Base-by-base conservation (phyloP, 352 stramenopile genomes). In the Globisporangium uncinulatum region DNA sequence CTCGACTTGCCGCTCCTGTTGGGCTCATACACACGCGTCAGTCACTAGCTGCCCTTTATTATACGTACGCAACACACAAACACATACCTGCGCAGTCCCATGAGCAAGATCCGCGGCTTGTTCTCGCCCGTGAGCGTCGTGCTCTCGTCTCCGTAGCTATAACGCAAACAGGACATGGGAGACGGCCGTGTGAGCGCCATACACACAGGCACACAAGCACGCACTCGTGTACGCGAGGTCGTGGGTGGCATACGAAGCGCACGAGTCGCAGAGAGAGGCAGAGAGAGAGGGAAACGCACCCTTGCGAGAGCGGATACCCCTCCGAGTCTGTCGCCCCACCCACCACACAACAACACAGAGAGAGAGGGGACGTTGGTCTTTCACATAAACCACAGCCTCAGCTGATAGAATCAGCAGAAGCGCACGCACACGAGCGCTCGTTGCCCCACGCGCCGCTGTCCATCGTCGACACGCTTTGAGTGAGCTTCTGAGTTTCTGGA, bases 91-190 rank as follows among this genome's bases (percentile, higher is more conserved):
- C 96, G 86, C 43, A 98, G 87, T 5, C 97, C 97, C 96, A 99
- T 99, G 50, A 99, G 80, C 29, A 99, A 70, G 63, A 99, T 98
- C 21, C 95, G 85, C 11, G 97, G 96, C 62, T 92, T 93, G 70
- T 95, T 96, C 60, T 95, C 85, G 39, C 85, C 80, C 49, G 79
- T 95, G 39, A 95, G 65, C 58, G 79, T 80, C 36, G 76, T 84
- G 7, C 63, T 54, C 29, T 92, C 82, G 36, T 89, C 78, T 13
- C 73, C 80, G 56, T 92, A 92, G n/a, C 81, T 89, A 29, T 37
- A 44, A n/a, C n/a, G n/a, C n/a, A n/a, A n/a, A n/a, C n/a, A n/a
- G n/a, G n/a, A n/a, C n/a, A n/a, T n/a, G n/a, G n/a, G n/a, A n/a
- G n/a, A n/a, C n/a, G n/a, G n/a, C n/a, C n/a, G n/a, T n/a, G n/a